Conservation (phyloP, 1,284 basidiomycete species). For the Apiotrichum sp. region DNA sequence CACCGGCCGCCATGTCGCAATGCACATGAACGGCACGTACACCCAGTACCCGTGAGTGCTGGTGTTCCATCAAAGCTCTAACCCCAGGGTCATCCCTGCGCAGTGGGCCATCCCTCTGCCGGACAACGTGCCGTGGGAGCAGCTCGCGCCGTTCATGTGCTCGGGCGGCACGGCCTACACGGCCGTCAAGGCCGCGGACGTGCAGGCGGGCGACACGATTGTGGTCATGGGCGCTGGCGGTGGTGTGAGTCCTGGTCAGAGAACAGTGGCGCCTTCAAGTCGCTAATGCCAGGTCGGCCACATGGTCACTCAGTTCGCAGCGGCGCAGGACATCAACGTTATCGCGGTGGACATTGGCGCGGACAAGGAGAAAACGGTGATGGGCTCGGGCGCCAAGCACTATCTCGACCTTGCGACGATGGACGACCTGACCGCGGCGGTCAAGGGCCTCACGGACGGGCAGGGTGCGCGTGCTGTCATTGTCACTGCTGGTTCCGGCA, state of each 20-base stretch:
- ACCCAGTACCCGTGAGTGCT: too few relatives aligned
- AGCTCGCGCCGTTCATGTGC: slow-evolving; percentile 16
- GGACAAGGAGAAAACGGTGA: slow-evolving; percentile 11
- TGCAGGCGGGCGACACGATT: slow-evolving; percentile 7
- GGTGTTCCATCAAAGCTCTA: too few relatives aligned
- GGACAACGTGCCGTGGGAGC: slow-evolving; percentile 12
- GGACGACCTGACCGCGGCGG: slow-evolving; percentile 6
- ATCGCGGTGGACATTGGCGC: slow-evolving; percentile 15
- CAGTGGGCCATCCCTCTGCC: slow-evolving; percentile 10
- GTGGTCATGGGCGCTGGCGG: slow-evolving; percentile 11
- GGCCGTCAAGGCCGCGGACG: slow-evolving; percentile 12
- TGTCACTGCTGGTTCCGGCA: slow-evolving; percentile 14
- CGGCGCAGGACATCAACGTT: slow-evolving; percentile 10
- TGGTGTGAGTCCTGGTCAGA: slow-evolving; percentile 4
- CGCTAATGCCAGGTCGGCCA: slow-evolving; percentile 2
- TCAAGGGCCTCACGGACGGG: slow-evolving; percentile 10
- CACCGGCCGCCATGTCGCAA: too few relatives aligned
- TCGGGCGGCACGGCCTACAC: slow-evolving; percentile 17
- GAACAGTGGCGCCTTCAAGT: too few relatives aligned
- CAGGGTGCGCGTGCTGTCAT: slow-evolving; percentile 14
- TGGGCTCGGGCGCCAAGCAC: slow-evolving; percentile 4
- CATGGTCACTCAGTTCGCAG: slow-evolving; percentile 18
- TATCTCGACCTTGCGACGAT: slow-evolving; percentile 10
- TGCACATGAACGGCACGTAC: too few relatives aligned
- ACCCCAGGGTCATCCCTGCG: neutral